Evolutionary conservation across 805 yeast species (phyloP), one percentile per base, ranked within the genome.

Genomic region (Teunomyces aglyptinius): DNA sequence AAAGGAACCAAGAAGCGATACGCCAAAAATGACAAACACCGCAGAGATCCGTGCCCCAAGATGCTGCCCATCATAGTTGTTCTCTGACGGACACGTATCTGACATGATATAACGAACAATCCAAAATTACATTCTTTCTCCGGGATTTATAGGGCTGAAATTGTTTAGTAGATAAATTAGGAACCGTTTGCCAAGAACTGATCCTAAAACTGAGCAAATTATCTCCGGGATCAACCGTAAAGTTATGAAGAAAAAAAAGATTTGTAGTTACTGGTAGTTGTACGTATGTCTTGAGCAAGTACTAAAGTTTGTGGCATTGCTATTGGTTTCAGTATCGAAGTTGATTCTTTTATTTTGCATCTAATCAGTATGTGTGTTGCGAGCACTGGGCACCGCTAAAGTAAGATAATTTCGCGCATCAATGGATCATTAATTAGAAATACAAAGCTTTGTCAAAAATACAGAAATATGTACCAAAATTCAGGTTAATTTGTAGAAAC

Each of bases 1-100:
- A 45, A 65, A 62, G 8, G 67, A 51, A 3, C 70, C 69, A 1
- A 65, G 39, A 2, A 62, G 62, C 0, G 70, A 64, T 5, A 61
- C 57, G 3, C 46, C 61, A n/a, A 66, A 55, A 13, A 64, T 43
- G 2, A 65, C 70, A 38, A 65, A 65, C 6, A 66, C 60, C 5
- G 71, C 56, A 13, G 66, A 56, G 6, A 64, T 55, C 16, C 71
- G 50, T 1, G 65, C 62, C 13, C 52, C 54, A 45, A 63, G 48
- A 44, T 52, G 46, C 41, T 58, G 56, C 6, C 66, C 67, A 47
- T 61, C 51, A 45, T 50, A 61, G 38, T 41, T 31, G 35, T 57
- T 59, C 2, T 52, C 56, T n/a, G 46, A 31, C 4, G 18, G 15
- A 38, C 53, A 50, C 15, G 42, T 26, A 38, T 46, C 49, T n/a